phyloP scores from a whole-genome alignment of 23 red algal species.

The Agarophyton chilense region DNA sequence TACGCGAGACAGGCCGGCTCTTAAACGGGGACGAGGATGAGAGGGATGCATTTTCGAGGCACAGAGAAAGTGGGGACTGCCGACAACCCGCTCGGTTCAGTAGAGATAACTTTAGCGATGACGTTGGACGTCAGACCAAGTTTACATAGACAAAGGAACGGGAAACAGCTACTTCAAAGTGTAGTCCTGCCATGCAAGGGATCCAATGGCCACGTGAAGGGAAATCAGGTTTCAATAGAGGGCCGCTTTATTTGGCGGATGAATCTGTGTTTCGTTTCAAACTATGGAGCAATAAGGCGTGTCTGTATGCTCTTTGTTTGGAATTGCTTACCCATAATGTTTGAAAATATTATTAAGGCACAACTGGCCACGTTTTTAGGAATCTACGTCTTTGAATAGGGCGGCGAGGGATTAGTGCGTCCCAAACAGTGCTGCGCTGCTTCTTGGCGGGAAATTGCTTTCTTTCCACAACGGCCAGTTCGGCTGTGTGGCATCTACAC shows the following conservation, averaged over 20 bases:
- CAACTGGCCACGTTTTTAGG: too few relatives aligned
- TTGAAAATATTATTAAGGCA: too few relatives aligned
- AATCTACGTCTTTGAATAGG: neutral
- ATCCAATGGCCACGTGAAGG: neutral
- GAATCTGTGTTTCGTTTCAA: constrained; percentile 34
- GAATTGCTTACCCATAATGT: neutral
- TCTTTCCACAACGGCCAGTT: too few relatives aligned
- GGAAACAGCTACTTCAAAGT: neutral
- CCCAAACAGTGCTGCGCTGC: neutral
- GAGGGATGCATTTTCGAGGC: neutral
- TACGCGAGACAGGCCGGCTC: neutral
- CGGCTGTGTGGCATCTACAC: too few relatives aligned
- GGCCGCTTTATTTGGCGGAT: constrained; percentile 15
- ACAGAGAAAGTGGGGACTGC: neutral
- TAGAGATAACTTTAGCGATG: too few relatives aligned
- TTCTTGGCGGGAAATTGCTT: constrained; percentile 36
- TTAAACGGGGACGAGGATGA: neutral
- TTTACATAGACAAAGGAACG: neutral
- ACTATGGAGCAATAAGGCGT: neutral
- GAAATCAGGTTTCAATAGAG: neutral
- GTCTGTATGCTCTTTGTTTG: neutral
- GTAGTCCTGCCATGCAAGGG: neutral
- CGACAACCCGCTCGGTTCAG: too few relatives aligned
- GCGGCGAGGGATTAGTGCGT: neutral
- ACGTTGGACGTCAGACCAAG: too few relatives aligned